Base-by-base conservation (phyloP, 1,284 basidiomycete genomes). In the Abortiporus biennis region DNA sequence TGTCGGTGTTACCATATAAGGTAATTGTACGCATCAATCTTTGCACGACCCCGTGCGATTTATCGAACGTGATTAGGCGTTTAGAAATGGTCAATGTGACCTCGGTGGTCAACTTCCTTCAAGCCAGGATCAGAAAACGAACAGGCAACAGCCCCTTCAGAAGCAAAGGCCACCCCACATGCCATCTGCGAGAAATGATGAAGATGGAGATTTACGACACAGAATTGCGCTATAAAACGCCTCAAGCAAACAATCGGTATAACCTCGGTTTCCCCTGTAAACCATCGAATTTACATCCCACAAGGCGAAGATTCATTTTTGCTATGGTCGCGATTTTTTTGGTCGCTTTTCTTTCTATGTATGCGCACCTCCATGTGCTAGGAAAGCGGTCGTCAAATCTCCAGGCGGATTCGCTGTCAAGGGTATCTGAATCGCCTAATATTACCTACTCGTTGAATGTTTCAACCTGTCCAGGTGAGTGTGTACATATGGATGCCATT, bases 391-490 rank as follows among this genome's bases (percentile, higher is more conserved):
- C 42, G 3, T 38, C 36, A 11, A 19, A 29, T 15, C 35, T 32
- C 13, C 35, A 43, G 19, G 20, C 25, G 15, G 22, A 38, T 17
- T 12, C 16, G 9, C 20, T 38, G 30, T 6, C 17, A 11, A 17
- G 12, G 2, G 25, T 8, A 21, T 24, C 19, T 5, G 13, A 9
- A 11, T 6, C 16, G 19, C 6, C 13, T 13, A 23, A 34, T 11
- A 21, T 13, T 20, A 25, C 34, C 17, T 32, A 22, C 33, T 38
- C 45, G 20, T 33, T 39, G 25, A 46, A 46, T 34, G 45, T 46
- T n/a, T 46, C 45, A 9, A 17, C 31, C 3, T 46, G 45, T 27
- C 45, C 45, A 32, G 45, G 45, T 46, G n/a, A 6, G 34, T 42
- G 32, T 16, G 3, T 6, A n/a, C 29, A 23, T 21, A 36, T 21